Evolutionary conservation across 768 basidiomycete species (phyloP).

Genomic region (Phylloporus sp.): DNA sequence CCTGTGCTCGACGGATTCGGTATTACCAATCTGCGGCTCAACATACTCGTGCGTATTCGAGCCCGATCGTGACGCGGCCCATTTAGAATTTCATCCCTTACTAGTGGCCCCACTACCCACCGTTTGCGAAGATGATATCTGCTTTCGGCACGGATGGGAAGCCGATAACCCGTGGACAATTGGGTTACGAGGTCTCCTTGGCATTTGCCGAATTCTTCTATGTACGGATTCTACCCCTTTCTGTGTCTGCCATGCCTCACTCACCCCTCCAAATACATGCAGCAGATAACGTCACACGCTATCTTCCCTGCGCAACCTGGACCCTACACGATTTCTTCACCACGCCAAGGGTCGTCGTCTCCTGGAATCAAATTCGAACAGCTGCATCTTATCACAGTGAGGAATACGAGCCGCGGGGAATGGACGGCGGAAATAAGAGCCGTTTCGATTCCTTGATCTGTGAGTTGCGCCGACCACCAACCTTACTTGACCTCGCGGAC

Average conservation of each 20-base stretch:
- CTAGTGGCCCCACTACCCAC: conserved; percentile 26
- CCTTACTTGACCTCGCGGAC: neutral
- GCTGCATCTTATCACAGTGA: conserved; percentile 21
- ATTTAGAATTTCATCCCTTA: neutral
- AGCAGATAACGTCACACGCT: conserved; percentile 19
- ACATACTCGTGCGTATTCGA: conserved; percentile 20
- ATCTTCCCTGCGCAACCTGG: conserved; percentile 11
- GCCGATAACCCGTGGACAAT: conserved; percentile 18
- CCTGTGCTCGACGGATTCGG: conserved; percentile 21
- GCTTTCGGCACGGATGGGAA: conserved; percentile 16
- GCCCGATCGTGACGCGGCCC: neutral
- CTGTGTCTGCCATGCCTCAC: conserved; percentile 2
- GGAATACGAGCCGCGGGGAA: conserved; percentile 26
- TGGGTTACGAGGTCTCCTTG: conserved; percentile 27
- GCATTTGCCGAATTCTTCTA: conserved; percentile 29
- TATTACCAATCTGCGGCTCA: conserved; percentile 12
- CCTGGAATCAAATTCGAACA: conserved; percentile 22
- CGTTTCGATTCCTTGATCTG: conserved; percentile 12
- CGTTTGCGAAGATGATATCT: conserved; percentile 22
- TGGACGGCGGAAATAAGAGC: conserved; percentile 26
- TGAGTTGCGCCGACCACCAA: conserved; percentile 5
- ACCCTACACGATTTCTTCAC: conserved; percentile 17
- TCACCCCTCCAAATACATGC: neutral
- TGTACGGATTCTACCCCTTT: conserved; percentile 13
- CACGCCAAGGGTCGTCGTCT: conserved; percentile 4